Evolutionary conservation across 768 basidiomycete species (phyloP), one percentile per base, ranked within the genome.

Genomic region (Vararia minispora): DNA sequence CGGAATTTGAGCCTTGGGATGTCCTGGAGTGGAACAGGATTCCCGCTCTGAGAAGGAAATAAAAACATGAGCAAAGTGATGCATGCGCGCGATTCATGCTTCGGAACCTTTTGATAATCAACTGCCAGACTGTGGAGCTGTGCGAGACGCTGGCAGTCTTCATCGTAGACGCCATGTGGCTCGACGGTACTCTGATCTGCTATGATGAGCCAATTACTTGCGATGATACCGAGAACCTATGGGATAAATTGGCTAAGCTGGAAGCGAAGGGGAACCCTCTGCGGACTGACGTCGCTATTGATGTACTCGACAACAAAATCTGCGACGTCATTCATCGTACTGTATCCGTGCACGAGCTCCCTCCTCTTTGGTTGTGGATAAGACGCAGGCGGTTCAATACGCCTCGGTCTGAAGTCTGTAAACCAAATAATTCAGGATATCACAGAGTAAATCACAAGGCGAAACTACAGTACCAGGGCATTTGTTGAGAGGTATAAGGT

Each of bases 251-350:
- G 18, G 23, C 23, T 28, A 36, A 10, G 10, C 21, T 25, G 14
- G 13, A 9, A 7, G 5, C 9, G 5, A 41, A 36, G 36, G 20
- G 35, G 26, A n/a, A n/a, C n/a, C n/a, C n/a, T n/a, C n/a, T 3
- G 13, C 8, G 11, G 2, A 7, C 28, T 20, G 9, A 45, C 44
- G 45, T 84, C 77, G 29, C 68, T 76, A 49, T 62, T 72, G 42
- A 83, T 76, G 42, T 74, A 83, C 39, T 83, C 76, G 37, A 74
- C 66, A 1, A 85, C 68, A 49, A 83, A 85, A 35, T 80, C 71
- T 0, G 72, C 75, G 8, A 85, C 70, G 51, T 83, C 79, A 0
- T 54, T 54, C 64, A 79, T 76, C 1, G 70, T 75, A 48, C 74
- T 71, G 2, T 61, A 64, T 2, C 59, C 59, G 23, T 65, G 51